Conservation (phyloP, 2,329 filamentous ascomycete genomes). For the Chaetomiaceae sp. region DNA sequence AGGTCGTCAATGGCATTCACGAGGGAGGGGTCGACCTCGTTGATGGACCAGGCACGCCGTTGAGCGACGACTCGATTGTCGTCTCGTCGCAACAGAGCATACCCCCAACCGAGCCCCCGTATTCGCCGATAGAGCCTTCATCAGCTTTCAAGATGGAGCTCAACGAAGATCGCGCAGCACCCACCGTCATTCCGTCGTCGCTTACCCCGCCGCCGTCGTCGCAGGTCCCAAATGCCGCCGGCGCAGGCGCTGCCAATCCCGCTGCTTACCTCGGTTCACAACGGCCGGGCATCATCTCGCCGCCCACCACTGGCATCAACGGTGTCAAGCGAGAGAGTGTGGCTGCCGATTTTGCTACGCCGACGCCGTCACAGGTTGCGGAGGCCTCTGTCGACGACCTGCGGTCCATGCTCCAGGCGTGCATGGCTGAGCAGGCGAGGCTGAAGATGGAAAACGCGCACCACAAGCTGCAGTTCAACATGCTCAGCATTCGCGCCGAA, state of each 20-base stretch:
- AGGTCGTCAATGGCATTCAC: constrained; percentile 30
- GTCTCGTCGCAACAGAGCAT: constrained; percentile 49
- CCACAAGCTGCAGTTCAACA: constrained; percentile 82
- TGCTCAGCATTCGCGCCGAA: constrained; percentile 76
- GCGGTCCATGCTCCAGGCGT: constrained; percentile 50
- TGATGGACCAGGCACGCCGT: constrained; percentile 34
- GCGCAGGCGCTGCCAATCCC: constrained; percentile 26
- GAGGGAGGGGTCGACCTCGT: constrained; percentile 22
- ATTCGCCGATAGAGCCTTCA: constrained; percentile 47
- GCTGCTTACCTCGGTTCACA: constrained; percentile 38
- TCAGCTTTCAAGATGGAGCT: constrained; percentile 47
- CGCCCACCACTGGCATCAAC: constrained; percentile 45
- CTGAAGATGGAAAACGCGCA: constrained; percentile 81
- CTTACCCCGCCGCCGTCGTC: constrained; percentile 55
- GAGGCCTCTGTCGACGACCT: constrained; percentile 53
- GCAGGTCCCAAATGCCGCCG: constrained; percentile 38
- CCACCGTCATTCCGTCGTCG: constrained; percentile 52
- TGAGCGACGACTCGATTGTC: constrained; percentile 24
- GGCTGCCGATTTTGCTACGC: constrained; percentile 41
- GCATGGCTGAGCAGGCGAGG: constrained; percentile 52
- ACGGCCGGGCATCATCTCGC: constrained; percentile 47
- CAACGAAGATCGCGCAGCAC: constrained; percentile 41
- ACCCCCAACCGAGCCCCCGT: constrained; percentile 53
- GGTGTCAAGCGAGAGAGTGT: constrained; percentile 29
- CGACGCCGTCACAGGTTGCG: constrained; percentile 45